phyloP scores from a whole-genome alignment of 2,329 filamentous ascomycete species.

The Westerdykella aurantiaca region DNA sequence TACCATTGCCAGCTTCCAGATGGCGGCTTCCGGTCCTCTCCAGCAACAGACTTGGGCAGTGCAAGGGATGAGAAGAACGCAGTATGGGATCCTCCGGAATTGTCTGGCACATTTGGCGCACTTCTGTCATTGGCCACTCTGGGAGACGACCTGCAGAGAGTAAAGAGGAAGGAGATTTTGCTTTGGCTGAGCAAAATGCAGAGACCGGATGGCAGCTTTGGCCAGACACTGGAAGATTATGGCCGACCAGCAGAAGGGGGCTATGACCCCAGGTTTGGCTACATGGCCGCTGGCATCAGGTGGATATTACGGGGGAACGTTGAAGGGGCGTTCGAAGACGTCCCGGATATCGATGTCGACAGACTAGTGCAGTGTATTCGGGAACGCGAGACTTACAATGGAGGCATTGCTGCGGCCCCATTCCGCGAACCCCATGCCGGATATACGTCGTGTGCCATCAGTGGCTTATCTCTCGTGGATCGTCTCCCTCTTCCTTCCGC shows the following conservation, averaged over 20 bases:
- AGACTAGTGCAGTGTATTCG: slow-evolving; percentile 65
- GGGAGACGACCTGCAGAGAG: slow-evolving; percentile 55
- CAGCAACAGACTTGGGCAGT: slow-evolving; percentile 56
- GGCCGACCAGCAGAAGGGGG: slow-evolving; percentile 63
- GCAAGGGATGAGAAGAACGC: slow-evolving; percentile 48
- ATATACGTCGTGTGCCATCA: slow-evolving; percentile 83
- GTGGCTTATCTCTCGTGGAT: slow-evolving; percentile 69
- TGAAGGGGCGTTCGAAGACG: slow-evolving; percentile 49
- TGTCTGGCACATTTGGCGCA: slow-evolving; percentile 87
- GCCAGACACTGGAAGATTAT: slow-evolving; percentile 64
- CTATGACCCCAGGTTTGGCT: slow-evolving; percentile 81
- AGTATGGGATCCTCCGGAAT: slow-evolving; percentile 68
- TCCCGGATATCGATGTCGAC: slow-evolving; percentile 70
- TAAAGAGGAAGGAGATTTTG: slow-evolving; percentile 63
- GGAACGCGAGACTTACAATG: slow-evolving; percentile 68
- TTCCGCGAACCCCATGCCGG: slow-evolving; percentile 83
- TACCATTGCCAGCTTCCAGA: slow-evolving; percentile 77
- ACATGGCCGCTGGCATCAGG: slow-evolving; percentile 72
- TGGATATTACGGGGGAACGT: slow-evolving; percentile 67
- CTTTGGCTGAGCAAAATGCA: slow-evolving; percentile 72
- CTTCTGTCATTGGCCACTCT: slow-evolving; percentile 65
- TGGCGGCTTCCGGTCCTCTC: slow-evolving; percentile 85
- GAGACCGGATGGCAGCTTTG: slow-evolving; percentile 81
- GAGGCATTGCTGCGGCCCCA: slow-evolving; percentile 72
- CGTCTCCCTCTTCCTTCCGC: slow-evolving; percentile 40